A percentile compares a stretch with the other conserved stretches of the same genome.
phyloP scores from a whole-genome alignment of 352 stramenopile genomes.

The Thraustochytrium sp. region DNA sequence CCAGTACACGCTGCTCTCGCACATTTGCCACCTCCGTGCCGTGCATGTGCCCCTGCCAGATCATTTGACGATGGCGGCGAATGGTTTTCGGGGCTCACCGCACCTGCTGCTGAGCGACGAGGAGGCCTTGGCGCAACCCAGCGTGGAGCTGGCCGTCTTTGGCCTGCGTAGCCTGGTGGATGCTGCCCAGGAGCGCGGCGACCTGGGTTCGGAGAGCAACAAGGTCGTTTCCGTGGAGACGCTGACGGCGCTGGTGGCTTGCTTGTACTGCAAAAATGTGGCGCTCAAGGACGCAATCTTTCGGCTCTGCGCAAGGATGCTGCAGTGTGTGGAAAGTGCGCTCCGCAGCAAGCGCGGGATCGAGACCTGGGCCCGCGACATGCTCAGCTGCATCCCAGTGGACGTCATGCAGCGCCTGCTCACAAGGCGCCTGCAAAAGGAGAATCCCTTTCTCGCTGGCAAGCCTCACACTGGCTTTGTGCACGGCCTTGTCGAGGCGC shows the following conservation, averaged over 20 bases:
- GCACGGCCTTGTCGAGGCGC: not conserved
- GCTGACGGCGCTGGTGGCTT: not conserved
- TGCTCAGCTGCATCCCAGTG: not conserved
- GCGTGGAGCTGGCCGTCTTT: slow-evolving; percentile 35
- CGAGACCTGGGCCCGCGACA: not conserved
- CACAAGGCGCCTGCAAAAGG: slow-evolving; percentile 20
- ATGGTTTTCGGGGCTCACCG: not conserved
- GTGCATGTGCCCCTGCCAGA: too few relatives aligned
- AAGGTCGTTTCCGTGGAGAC: not conserved
- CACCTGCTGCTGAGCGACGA: slow-evolving; percentile 15
- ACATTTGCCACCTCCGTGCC: too few relatives aligned
- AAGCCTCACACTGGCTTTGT: not conserved
- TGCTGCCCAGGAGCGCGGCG: not conserved
- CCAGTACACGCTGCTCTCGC: not conserved
- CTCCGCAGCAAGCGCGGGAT: not conserved
- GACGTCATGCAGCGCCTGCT: not conserved
- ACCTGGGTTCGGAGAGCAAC: not conserved
- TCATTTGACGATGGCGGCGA: not conserved
- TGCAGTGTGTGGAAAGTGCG: not conserved
- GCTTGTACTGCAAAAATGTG: not conserved
- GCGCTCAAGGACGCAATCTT: slow-evolving; percentile 34
- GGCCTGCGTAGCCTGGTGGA: not conserved
- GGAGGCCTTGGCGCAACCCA: slow-evolving; percentile 43
- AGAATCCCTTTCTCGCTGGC: not conserved
- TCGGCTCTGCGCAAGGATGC: not conserved